These are phyloP conservation scores for Rhizopogon hawkerae DNA, from an alignment of 1,284 basidiomycete species.

Conservation along the genomic window DNA sequence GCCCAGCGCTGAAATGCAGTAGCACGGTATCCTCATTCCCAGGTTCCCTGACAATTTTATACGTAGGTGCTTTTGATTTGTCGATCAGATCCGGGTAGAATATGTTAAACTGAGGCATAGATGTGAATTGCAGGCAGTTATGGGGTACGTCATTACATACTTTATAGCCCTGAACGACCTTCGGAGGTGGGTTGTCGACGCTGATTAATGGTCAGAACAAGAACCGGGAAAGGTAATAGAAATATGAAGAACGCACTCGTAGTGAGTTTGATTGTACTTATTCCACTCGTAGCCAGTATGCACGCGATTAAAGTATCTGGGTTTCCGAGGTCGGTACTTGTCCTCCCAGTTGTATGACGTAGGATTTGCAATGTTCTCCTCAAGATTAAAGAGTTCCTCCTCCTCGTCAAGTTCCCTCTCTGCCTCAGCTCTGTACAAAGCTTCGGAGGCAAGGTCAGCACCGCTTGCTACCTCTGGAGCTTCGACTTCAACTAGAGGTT, in stretches of 20 bases:
- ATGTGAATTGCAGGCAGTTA: constrained; percentile 14
- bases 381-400: constrained; percentile 88
- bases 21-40: constrained; percentile 94
- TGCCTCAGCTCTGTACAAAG: constrained; percentile 78
- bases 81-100: constrained; percentile 97
- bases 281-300: constrained; percentile 99
- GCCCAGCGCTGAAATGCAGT: constrained; percentile 91
- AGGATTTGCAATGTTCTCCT: constrained; percentile 76
- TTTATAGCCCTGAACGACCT: constrained; percentile 98
- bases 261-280: constrained; percentile 98
- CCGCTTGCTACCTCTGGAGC: constrained; percentile 46
- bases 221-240: background rate
- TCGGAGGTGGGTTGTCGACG: constrained; percentile 93
- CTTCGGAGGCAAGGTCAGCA: constrained; percentile 77
- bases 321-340: constrained; percentile 97
- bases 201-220: constrained; percentile 31
- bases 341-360: constrained; percentile 96
- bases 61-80: constrained; percentile 92
- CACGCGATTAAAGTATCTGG: constrained; percentile 97
- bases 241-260: constrained; percentile 62
- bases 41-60: constrained; percentile 85
- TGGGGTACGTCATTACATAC: constrained; percentile 31
- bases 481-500: constrained; percentile 41
- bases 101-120: constrained; percentile 68
- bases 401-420: constrained; percentile 91